These are phyloP conservation scores for Trichosporon sp. DNA, from an alignment of 1,284 basidiomycete genomes.

Conservation along the genomic window DNA sequence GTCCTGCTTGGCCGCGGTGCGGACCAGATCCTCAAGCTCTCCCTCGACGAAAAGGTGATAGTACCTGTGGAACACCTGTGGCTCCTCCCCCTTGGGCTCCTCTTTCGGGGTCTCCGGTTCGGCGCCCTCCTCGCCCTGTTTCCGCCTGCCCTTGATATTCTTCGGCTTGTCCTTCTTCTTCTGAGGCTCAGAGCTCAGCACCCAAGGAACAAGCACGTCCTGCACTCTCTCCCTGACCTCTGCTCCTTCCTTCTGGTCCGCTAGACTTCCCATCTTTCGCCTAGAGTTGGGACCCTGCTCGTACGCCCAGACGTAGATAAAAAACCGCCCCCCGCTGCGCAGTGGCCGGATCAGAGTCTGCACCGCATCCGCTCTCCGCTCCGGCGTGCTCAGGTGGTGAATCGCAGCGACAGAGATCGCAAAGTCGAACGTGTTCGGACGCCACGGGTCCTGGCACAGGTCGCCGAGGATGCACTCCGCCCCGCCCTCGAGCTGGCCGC, in stretches of 20 bases:
- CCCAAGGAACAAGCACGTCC: conserved; percentile 77
- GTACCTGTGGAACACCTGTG: conserved; percentile 73
- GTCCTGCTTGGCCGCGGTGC: conserved; percentile 65
- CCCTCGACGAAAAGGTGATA: conserved; percentile 88
- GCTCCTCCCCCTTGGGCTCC: conserved; percentile 9
- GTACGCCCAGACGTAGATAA: conserved; percentile 98
- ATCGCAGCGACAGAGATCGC: conserved; percentile 94
- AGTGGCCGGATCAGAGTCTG: conserved; percentile 71
- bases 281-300: conserved; percentile 86
- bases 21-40: conserved; percentile 69
- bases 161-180: conserved; percentile 26
- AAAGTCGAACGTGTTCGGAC: conserved; percentile 77
- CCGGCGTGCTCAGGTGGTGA: conserved; percentile 81
- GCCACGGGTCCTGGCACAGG: conserved; percentile 67
- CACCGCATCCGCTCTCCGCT: conserved; percentile 71
- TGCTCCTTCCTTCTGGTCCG: conserved; percentile 38
- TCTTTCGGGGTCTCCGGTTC: conserved; percentile 11
- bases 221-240: conserved; percentile 49
- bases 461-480: conserved; percentile 63
- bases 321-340: conserved; percentile 61
- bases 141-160: neutral
- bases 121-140: conserved; percentile 11
- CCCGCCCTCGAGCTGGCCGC: conserved; percentile 54
- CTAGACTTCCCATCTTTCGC: conserved; percentile 62
- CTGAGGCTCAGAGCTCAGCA: conserved; percentile 44